Percentiles rank a stretch among this genome's conserved stretches.
Conservation (phyloP, 805 yeast genomes). For the Jamesozyma gamospora region DNA sequence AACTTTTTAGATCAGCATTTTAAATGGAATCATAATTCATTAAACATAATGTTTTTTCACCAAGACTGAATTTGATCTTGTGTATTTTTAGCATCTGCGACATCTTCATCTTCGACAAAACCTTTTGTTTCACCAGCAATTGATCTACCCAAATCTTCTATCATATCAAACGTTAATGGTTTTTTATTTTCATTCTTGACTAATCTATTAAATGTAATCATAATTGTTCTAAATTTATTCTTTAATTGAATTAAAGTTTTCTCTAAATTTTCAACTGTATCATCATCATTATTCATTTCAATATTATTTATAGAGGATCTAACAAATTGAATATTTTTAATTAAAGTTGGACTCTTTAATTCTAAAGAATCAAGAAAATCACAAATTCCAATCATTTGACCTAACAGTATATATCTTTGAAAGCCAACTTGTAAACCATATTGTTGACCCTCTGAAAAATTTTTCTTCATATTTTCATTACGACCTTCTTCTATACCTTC, state of each 20-base stretch:
- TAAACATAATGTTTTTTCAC: too few relatives aligned
- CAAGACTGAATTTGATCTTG: conserved; percentile 22
- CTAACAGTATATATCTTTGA: conserved; percentile 59
- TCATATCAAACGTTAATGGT: conserved; percentile 28
- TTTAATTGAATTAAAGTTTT: conserved; percentile 42
- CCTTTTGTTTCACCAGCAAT: conserved; percentile 27
- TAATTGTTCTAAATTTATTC: conserved; percentile 50
- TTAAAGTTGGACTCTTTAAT: conserved; percentile 7
- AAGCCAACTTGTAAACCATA: conserved; percentile 74
- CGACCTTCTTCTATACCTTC: conserved; percentile 70
- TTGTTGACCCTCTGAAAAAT: conserved; percentile 68
- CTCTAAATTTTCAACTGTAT: conserved; percentile 47
- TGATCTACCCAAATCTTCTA: conserved; percentile 24
- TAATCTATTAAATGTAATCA: conserved; percentile 26
- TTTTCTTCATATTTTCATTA: conserved; percentile 46
- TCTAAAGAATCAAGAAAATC: conserved; percentile 30
- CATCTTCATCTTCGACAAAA: conserved; percentile 21
- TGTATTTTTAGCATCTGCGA: conserved; percentile 7
- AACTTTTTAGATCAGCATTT: too few relatives aligned
- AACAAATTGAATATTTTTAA: conserved; percentile 19
- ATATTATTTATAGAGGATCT: conserved; percentile 21
- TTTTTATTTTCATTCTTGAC: conserved; percentile 7
- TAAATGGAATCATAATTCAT: too few relatives aligned
- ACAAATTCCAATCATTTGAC: conserved; percentile 50
- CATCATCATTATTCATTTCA: conserved; percentile 41